A percentile compares a stretch with the other conserved stretches of the same genome.
phyloP scores from a whole-genome alignment of 2,329 filamentous ascomycete genomes.

The Emmonsiellopsis sp. region DNA sequence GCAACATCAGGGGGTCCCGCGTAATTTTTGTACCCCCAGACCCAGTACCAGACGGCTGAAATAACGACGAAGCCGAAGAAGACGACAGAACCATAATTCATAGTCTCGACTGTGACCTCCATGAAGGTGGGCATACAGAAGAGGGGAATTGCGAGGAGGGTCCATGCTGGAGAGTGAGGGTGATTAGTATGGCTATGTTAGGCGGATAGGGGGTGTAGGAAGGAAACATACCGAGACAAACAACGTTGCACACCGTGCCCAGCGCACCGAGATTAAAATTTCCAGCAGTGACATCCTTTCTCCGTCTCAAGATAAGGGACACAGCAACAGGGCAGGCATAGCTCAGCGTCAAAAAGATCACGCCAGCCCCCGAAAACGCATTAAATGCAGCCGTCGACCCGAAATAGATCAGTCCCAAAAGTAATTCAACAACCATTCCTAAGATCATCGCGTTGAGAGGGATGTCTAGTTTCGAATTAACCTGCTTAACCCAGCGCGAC shows the following conservation, averaged over 20 bases:
- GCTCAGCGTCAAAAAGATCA: constrained; percentile 46
- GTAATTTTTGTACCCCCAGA: constrained; percentile 15
- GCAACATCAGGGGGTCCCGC: no score
- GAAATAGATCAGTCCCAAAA: constrained; percentile 42
- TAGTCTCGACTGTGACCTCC: constrained; percentile 43
- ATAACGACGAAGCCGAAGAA: constrained; percentile 46
- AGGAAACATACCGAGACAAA: no score
- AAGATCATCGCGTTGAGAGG: constrained; percentile 36
- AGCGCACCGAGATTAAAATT: constrained; percentile 30
- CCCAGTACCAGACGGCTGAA: constrained; percentile 41
- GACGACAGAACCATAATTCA: constrained; percentile 52
- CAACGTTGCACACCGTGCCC: not conserved
- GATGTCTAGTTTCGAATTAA: constrained; percentile 27
- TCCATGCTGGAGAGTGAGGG: constrained; percentile 28
- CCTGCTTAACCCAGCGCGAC: constrained; percentile 26
- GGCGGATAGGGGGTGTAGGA: no score
- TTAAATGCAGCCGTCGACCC: constrained; percentile 40
- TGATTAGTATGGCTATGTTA: no score
- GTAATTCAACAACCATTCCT: constrained; percentile 38
- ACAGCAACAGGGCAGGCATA: constrained; percentile 43
- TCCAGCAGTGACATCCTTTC: no score
- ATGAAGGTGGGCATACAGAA: constrained; percentile 46
- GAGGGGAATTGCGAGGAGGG: constrained; percentile 43
- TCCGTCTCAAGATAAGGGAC: no score
- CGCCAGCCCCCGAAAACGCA: constrained; percentile 45